Evolutionary conservation across 2,329 filamentous ascomycete genomes (phyloP).

Genomic region (Sarocladium kiliense): DNA sequence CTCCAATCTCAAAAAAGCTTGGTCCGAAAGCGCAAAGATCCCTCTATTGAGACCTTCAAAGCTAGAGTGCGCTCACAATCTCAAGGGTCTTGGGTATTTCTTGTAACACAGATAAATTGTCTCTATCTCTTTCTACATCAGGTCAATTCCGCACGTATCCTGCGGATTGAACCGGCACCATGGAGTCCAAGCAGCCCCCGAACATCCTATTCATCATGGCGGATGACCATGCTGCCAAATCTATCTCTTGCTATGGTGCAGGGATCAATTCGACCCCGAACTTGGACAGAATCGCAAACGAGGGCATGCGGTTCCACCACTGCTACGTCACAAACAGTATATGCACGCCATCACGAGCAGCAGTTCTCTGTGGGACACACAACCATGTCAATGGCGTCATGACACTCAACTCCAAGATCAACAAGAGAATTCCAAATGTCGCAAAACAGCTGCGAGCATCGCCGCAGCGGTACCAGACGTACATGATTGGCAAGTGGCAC

Average conservation of each 20-base stretch:
- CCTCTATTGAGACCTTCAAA: too few relatives aligned
- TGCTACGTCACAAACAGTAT: constrained; percentile 51
- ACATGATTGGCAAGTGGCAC: constrained; percentile 51
- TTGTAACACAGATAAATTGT: background rate
- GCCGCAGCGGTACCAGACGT: constrained; percentile 38
- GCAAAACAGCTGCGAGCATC: constrained; percentile 42
- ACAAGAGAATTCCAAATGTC: constrained; percentile 44
- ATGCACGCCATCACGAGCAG: constrained; percentile 45
- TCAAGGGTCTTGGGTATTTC: too few relatives aligned
- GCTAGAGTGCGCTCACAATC: too few relatives aligned
- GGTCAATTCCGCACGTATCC: background rate
- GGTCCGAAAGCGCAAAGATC: too few relatives aligned
- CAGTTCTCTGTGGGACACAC: constrained; percentile 44
- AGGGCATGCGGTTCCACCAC: constrained; percentile 47
- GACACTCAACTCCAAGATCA: constrained; percentile 43
- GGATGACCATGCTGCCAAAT: constrained; percentile 47
- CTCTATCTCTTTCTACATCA: background rate
- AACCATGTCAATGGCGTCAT: constrained; percentile 49
- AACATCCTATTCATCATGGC: constrained; percentile 47
- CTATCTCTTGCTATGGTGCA: constrained; percentile 42
- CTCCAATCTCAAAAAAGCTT: too few relatives aligned
- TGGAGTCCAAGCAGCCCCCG: constrained; percentile 8
- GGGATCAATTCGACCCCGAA: constrained; percentile 48
- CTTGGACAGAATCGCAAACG: constrained; percentile 41
- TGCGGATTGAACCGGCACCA: background rate